phyloP scores from a whole-genome alignment of 2,329 filamentous ascomycete species.

The Parastagonospora nodorum region DNA sequence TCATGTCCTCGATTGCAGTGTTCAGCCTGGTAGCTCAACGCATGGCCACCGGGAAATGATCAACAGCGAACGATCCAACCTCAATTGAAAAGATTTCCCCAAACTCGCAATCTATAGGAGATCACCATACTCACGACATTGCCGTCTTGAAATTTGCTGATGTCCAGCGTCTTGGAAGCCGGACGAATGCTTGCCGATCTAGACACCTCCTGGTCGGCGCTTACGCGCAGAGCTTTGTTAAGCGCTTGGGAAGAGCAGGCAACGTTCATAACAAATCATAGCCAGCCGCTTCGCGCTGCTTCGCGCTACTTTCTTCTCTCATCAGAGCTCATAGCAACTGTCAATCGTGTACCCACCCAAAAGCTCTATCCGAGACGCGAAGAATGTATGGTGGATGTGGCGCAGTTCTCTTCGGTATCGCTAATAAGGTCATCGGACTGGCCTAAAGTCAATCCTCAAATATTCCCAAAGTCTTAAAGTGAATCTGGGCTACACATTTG shows the following conservation, averaged over 20 bases:
- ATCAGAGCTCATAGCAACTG: no score
- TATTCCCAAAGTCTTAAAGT: no score
- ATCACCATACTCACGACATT: no score
- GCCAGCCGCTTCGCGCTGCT: background rate
- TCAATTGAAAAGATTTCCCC: no score
- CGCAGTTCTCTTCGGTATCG: background rate
- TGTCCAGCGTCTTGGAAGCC: no score
- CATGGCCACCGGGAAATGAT: constrained; percentile 56
- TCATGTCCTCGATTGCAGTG: constrained; percentile 93
- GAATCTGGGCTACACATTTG: no score
- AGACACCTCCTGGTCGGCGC: background rate
- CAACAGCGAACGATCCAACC: background rate
- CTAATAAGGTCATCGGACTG: no score
- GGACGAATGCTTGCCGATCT: background rate
- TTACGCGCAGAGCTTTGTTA: background rate
- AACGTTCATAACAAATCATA: background rate
- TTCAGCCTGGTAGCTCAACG: constrained; percentile 93
- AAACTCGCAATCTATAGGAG: no score
- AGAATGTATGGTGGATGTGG: background rate
- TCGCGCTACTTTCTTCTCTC: no score
- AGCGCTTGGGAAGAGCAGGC: background rate
- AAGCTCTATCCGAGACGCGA: background rate
- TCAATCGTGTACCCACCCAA: background rate
- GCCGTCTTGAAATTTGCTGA: no score
- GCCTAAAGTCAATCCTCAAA: no score